Percentiles rank a stretch among this genome's conserved stretches.
These are phyloP conservation scores for Ogataea hybrid DNA, from an alignment of 1,139 yeast genomes.

Conservation along the genomic window DNA sequence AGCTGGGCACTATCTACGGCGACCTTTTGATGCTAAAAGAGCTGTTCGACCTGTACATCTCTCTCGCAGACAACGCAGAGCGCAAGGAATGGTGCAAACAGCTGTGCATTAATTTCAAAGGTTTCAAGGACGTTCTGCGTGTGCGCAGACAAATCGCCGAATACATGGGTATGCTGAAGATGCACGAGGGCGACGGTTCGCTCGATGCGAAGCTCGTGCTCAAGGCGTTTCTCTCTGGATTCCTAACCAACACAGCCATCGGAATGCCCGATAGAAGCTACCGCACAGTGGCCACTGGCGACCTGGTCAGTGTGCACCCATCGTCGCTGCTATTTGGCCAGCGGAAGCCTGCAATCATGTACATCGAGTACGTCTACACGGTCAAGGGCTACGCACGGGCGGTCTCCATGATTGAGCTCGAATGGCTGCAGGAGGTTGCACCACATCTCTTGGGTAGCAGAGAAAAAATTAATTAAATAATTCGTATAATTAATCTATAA, in stretches of 20 bases:
- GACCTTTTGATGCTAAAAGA: slow-evolving; percentile 85
- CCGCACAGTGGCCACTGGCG: slow-evolving; percentile 79
- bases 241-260: slow-evolving; percentile 80
- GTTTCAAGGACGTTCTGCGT: slow-evolving; percentile 72
- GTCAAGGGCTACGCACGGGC: slow-evolving; percentile 90
- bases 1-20: slow-evolving; percentile 69
- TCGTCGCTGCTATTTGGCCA: slow-evolving; percentile 85
- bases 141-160: slow-evolving; percentile 74
- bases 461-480: slow-evolving; percentile 8
- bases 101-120: slow-evolving; percentile 71
- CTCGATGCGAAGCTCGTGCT: slow-evolving; percentile 60
- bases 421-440: slow-evolving; percentile 85
- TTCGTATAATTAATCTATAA: not conserved
- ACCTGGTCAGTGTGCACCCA: slow-evolving; percentile 85
- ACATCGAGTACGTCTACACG: slow-evolving; percentile 90
- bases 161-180: slow-evolving; percentile 56
- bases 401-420: slow-evolving; percentile 78
- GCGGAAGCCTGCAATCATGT: slow-evolving; percentile 84
- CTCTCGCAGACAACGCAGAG: slow-evolving; percentile 43
- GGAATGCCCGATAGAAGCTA: slow-evolving; percentile 95
- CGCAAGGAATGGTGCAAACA: slow-evolving; percentile 89
- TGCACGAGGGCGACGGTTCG: slow-evolving; percentile 35
- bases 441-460: slow-evolving; percentile 58
- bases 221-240: slow-evolving; percentile 81
- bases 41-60: slow-evolving; percentile 58